phyloP scores from a whole-genome alignment of 352 stramenopile genomes.

The Aphanomyces euteiches region DNA sequence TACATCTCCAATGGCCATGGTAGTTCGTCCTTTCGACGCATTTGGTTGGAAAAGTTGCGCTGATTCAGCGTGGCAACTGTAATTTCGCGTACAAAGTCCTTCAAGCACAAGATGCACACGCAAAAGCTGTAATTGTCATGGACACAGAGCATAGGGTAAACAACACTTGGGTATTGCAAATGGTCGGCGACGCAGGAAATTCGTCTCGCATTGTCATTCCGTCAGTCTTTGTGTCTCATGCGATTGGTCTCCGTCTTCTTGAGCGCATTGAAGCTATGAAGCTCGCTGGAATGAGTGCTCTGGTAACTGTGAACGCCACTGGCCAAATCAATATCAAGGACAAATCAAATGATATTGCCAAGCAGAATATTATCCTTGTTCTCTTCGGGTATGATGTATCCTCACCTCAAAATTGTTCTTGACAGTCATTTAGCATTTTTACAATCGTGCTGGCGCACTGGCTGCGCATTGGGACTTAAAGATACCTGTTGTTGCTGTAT shows the following conservation, averaged over 20 bases:
- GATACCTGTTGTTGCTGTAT: background rate
- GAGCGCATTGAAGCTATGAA: conserved; percentile 1
- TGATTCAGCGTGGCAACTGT: conserved; percentile 17
- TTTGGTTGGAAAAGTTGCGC: conserved; percentile 20
- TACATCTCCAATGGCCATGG: background rate
- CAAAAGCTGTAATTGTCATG: conserved; percentile 23
- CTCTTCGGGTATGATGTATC: conserved; percentile 4
- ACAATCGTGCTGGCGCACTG: conserved; percentile 7
- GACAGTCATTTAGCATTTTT: conserved; percentile 5
- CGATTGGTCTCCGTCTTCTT: conserved; percentile 11
- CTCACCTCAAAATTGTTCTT: background rate
- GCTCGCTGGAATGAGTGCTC: background rate
- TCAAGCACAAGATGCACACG: conserved; percentile 10
- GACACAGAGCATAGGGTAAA: conserved; percentile 8
- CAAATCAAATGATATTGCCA: conserved; percentile 6
- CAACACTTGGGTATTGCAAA: conserved; percentile 14
- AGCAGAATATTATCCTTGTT: conserved; percentile 11
- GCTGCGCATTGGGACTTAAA: conserved; percentile 3
- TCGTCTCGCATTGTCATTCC: conserved; percentile 3
- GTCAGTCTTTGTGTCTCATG: conserved; percentile 16
- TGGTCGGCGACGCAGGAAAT: conserved; percentile 17
- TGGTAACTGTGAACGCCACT: background rate
- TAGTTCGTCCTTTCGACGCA: conserved; percentile 16
- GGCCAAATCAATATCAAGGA: conserved; percentile 6
- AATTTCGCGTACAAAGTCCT: conserved; percentile 25